Evolutionary conservation across 805 yeast genomes (phyloP), one percentile per base, ranked within the genome.

Genomic region (Candida tallmaniae): DNA sequence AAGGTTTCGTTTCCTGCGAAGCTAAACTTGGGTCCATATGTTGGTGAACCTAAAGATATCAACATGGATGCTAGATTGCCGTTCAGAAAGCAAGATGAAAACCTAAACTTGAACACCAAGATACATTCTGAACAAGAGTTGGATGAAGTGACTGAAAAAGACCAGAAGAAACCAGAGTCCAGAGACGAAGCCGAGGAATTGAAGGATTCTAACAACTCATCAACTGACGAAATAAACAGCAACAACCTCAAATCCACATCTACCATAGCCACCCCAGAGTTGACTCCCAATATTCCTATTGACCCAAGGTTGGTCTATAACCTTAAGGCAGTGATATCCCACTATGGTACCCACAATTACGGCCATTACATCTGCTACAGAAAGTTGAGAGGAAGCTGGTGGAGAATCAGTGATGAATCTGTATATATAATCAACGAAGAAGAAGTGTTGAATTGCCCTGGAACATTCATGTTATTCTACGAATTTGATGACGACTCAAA

Each of bases 351-450:
- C 1, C 97, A 93, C 49, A 88, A 90, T 49, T 93, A 87, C 54
- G 98, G 98, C n/a, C 98, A 90, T 58, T 90, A 90, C 54, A 84
- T 90, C 41, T 87, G 94, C 27, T 90, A 75, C 62, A 76, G 97
- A 51, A 81, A 78, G 50, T 73, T 65, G 38, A 74, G 95, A 45
- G 93, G 89, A 2, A 70, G 78, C 8, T 90, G 98, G 98, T 89
- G 96, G 95, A 75, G 96, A 54, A 81, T 89, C 13, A 82, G 93
- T 47, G 98, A 93, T 58, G 95, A 88, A 52, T 78, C 80, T 3
- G 95, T 89, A 3, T 78, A 86, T 40, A 71, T 84, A 21, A 87
- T 86, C 3, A 73, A 78, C 9, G 95, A 86, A 52, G 73, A 73
- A 3, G 95, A 89, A 52, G 97, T 88, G 1, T 61, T 86, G 37